These are phyloP conservation scores for Nemania sp. DNA, from an alignment of 2,329 filamentous ascomycete species.

Conservation along the genomic window DNA sequence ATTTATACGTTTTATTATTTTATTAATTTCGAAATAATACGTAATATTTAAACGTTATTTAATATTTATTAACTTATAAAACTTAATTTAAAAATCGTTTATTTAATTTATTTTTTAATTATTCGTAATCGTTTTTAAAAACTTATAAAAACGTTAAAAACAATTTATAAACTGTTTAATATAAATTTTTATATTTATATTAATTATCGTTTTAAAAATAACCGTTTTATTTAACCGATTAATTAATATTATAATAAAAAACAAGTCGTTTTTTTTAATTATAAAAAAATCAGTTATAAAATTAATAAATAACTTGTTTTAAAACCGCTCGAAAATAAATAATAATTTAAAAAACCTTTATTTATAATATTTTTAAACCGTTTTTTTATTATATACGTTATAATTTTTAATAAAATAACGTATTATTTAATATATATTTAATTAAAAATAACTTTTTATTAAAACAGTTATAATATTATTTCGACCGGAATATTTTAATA, in stretches of 20 bases:
- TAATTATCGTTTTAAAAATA: not conserved
- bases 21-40: no score
- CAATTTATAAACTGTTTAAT: not conserved
- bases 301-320: not conserved
- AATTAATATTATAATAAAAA: not conserved
- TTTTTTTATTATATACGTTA: not conserved
- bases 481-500: not conserved
- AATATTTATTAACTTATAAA: no score
- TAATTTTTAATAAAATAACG: not conserved
- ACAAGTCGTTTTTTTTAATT: not conserved
- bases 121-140: no score
- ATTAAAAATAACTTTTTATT: not conserved
- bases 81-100: no score
- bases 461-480: not conserved
- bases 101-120: no score
- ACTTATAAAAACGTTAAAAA: not conserved
- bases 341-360: not conserved
- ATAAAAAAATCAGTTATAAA: not conserved
- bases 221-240: not conserved
- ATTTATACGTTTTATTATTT: no score
- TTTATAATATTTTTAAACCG: not conserved
- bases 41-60: no score
- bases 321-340: not conserved
- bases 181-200: not conserved
- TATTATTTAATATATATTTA: not conserved